phyloP scores from a whole-genome alignment of 164 flowering plant genomes.

The Vitis cinerea region DNA sequence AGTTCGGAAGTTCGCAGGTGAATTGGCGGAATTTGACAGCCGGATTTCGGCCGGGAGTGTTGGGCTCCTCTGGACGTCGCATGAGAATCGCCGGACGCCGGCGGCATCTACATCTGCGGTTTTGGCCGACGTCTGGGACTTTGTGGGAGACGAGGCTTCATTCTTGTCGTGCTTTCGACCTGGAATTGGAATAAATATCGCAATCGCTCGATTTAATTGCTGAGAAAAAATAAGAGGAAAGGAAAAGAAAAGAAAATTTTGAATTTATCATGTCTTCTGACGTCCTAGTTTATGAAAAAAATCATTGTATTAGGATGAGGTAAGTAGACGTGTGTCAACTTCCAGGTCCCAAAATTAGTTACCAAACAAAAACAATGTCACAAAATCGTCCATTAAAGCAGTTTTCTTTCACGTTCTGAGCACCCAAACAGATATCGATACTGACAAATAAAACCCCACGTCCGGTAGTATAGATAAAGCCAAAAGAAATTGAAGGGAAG shows the following conservation, averaged over 20 bases:
- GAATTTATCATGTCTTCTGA: too few species aligned
- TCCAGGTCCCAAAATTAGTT: background rate
- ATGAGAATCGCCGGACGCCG: constrained; percentile 21
- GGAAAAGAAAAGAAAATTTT: too few species aligned
- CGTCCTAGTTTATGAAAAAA: too few species aligned
- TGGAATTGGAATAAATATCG: background rate
- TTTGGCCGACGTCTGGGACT: background rate
- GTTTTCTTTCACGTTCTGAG: too few species aligned
- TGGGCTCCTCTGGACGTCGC: constrained; percentile 48
- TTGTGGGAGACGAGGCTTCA: background rate
- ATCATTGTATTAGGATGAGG: too few species aligned
- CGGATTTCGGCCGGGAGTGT: constrained; percentile 55
- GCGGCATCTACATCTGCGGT: background rate
- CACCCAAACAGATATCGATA: too few species aligned
- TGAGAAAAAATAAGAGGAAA: background rate
- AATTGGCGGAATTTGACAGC: constrained; percentile 21
- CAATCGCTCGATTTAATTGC: background rate
- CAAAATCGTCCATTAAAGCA: too few species aligned
- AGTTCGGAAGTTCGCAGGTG: constrained; percentile 12
- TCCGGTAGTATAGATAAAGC: background rate
- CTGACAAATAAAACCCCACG: too few species aligned
- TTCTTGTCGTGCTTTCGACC: constrained; percentile 31
- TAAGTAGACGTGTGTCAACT: too few species aligned
- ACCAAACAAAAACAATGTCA: background rate
- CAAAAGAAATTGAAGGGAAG: background rate